Base-by-base conservation (phyloP, 2,329 filamentous ascomycete genomes). In the Sclerotinia sclerotiorum region DNA sequence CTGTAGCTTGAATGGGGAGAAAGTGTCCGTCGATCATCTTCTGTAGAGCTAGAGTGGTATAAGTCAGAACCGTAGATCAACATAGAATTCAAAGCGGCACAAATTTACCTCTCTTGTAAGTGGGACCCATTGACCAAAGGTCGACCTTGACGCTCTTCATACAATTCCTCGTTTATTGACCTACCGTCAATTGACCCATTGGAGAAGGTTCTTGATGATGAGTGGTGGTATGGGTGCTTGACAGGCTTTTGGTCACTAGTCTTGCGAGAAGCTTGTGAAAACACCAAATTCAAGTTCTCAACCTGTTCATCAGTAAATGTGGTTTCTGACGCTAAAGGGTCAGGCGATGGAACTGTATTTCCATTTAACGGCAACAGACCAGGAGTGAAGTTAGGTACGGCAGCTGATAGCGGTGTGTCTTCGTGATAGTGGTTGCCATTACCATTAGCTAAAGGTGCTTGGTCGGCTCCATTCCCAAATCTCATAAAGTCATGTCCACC, bases 331-430 rank as follows among this genome's bases (percentile, higher is more conserved):
- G 77, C 75, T 13, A 77, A 70, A 51, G 73, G 72, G 65, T 77
- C 73, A 55, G 61, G 55, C 24, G 61, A 57, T n/a, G 56, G 32
- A 6, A 62, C 29, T 35, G 67, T 21, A 19, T 24, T 44, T 7
- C 70, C 69, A 69, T 75, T 74, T 49, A 67, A 32, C 29, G 69
- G 54, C 19, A 70, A 54, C 35, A 72, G 32, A 49, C 73, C 72
- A 54, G 77, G 77, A 13, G 78, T 68, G 72, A 89, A 90, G 70
- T 88, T 87, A 0, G 87, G 86, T 2, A 88, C 88, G 27, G 84
- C 80, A n/a, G 87, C 87, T 44, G 87, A 89, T 35, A 90, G 81
- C 64, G 84, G 83, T 10, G 83, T 84, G 67, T 84, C 84, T 7
- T 79, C 75, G 65, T 75, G 76, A 67, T 78, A 76, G 7, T 76